Evolutionary conservation across 2,329 filamentous ascomycete genomes (phyloP), one percentile per base, ranked within the genome.

Genomic region (Tolypocladium tundrense): DNA sequence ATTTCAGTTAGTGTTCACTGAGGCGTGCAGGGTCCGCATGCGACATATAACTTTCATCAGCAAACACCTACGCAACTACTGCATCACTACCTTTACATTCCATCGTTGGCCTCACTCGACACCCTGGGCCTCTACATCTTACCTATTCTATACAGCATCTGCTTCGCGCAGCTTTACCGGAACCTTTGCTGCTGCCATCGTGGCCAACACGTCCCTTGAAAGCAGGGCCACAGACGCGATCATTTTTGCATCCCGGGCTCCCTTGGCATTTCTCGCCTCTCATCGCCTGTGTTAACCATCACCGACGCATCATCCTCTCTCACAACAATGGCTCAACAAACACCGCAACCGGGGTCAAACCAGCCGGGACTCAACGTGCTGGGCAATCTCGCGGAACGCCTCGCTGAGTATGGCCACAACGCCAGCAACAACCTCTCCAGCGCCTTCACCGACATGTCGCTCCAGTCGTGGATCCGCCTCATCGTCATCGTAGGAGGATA

Each of bases 401-500:
- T 75, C 52, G 59, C 68, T 54, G 63, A 73, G 58, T 73, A 70
- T 58, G 73, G 72, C 53, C 62, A 68, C 55, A 75, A 74, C 61
- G 72, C 71, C 24, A 65, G 69, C 57, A 79, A 72, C 70, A 86
- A 86, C 68, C 57, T 84, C 21, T 66, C 71, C 57, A 66, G 73
- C 39, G 75, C 78, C 31, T 76, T 86, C 62, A 71, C 72, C 61
- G 74, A 72, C 60, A 79, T 86, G 76, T 75, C 77, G 1, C 66
- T 70, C 13, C 73, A 83, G 63, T 74, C 79, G 48, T 85, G 80
- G 77, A 79, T 94, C 65, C 88, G 90, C 53, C 79, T 94, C 59
- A 73, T 90, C 63, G 79, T 85, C 63, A 81, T 91, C 60, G 81
- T 91, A 24, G 83, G 90, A 66, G 86, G 83, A 57, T 95, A 93